Evolutionary conservation across 129 eudicot species (phyloP).

Genomic region (Arctium lappa): DNA sequence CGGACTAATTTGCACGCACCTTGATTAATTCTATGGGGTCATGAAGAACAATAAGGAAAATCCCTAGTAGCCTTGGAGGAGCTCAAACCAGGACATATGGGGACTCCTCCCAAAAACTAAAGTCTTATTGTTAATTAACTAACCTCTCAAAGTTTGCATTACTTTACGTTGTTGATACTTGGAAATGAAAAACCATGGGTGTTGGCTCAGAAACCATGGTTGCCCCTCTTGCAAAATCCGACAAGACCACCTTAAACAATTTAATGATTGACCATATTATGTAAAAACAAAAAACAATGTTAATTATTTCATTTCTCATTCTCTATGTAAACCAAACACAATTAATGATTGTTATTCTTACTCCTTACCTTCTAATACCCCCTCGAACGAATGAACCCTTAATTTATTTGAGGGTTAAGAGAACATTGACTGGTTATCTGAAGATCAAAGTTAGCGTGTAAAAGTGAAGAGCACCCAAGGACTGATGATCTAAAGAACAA

Average conservation of each 20-base stretch:
- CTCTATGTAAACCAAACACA: neutral
- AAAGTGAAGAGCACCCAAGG: neutral
- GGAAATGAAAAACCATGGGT: neutral
- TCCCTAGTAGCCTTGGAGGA: no score
- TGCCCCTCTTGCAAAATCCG: no score
- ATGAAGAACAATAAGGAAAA: no score
- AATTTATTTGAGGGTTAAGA: neutral
- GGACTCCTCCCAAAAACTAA: no score
- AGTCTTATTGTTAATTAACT: no score
- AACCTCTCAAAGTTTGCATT: no score
- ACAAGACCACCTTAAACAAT: neutral
- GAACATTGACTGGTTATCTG: neutral
- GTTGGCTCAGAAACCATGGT: neutral
- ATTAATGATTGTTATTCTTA: neutral
- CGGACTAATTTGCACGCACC: no score
- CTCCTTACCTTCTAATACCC: neutral
- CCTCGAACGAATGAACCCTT: neutral
- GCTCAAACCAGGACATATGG: no score
- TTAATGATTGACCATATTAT: neutral
- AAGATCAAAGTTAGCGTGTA: neutral
- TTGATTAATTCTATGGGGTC: no score
- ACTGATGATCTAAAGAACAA: neutral
- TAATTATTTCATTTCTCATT: neutral
- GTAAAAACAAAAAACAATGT: neutral
- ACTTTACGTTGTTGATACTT: no score